phyloP scores from a whole-genome alignment of 2,329 filamentous ascomycete species.

The Tolypocladium album region DNA sequence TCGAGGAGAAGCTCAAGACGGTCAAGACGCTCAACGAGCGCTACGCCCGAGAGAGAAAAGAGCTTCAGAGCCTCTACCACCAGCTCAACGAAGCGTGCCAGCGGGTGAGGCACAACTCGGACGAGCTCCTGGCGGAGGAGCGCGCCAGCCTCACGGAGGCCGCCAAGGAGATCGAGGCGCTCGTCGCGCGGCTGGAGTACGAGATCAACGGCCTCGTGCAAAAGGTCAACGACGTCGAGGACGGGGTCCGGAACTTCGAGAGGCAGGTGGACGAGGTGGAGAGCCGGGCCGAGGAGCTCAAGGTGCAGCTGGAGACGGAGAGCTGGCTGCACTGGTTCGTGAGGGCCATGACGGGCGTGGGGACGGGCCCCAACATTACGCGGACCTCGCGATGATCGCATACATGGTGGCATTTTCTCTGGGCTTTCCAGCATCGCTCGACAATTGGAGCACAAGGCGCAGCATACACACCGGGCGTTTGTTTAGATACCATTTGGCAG shows the following conservation, averaged over 20 bases:
- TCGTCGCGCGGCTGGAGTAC: conserved; percentile 83
- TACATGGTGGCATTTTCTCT: background rate
- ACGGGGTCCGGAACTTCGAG: conserved; percentile 70
- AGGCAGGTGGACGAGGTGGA: conserved; percentile 65
- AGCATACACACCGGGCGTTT: background rate
- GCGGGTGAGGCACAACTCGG: conserved; percentile 53
- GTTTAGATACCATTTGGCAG: background rate
- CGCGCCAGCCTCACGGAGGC: conserved; percentile 57
- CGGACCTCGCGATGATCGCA: conserved; percentile 11
- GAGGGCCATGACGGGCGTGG: conserved; percentile 48
- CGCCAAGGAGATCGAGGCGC: conserved; percentile 67
- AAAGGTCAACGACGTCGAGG: conserved; percentile 79
- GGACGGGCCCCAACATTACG: conserved; percentile 47
- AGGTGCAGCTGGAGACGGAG: conserved; percentile 51
- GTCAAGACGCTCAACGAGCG: conserved; percentile 51
- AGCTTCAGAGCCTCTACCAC: conserved; percentile 57
- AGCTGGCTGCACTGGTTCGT: conserved; percentile 56
- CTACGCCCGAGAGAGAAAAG: conserved; percentile 52
- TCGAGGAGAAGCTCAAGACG: conserved; percentile 41
- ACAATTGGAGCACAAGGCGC: background rate
- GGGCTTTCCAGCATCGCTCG: background rate
- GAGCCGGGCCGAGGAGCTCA: conserved; percentile 49
- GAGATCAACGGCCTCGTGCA: conserved; percentile 72
- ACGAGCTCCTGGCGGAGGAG: conserved; percentile 60
- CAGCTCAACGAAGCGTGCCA: conserved; percentile 62